Base-by-base conservation (phyloP, 768 basidiomycete genomes). In the Lactarius trivialis region DNA sequence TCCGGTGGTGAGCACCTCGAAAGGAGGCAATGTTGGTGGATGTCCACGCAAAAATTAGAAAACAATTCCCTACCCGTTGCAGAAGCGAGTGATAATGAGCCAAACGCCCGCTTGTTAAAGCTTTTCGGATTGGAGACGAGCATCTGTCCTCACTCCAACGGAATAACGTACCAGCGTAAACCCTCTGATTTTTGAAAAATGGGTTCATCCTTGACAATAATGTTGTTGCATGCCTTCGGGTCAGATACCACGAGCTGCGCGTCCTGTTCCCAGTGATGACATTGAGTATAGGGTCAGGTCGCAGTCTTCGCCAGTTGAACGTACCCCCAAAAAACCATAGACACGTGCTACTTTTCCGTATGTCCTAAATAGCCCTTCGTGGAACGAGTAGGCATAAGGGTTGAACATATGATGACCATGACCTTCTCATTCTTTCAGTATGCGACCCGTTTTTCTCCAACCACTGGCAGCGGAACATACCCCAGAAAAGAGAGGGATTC, bases 1-100 rank as follows among this genome's bases (percentile, higher is more conserved):
- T 60, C 8, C 53, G 60, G 32, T 60, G 60, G n/a, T 45, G 43
- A 21, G 39, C 57, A 3, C 57, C 57, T 58, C 5, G 21, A 30
- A 11, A 9, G 7, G 12, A 2, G 19, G 12, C 28, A 19, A 54
- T 9, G 53, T 54, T 30, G 9, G 48, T 21, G 15, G 26, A 15
- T 12, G 48, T 30, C 32, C 34, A 32, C 21, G 9, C 17, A 9
- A 19, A 30, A 43, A 24, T 36, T n/a, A 5, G 4, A 54, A 11
- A 21, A 15, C 2, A 19, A 11, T 21, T 43, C 8, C 37, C 11
- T 19, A 60, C 50, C 59, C 11, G 28, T n/a, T 7, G 59, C 24
- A 30, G 59, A 50, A 34, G 56, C 12, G 21, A 61, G 43, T 6
- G 32, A 30, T 7, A 36, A 33, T 7, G n/a, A n/a, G n/a, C 60